Evolutionary conservation across 495 filamentous ascomycete genomes (phyloP).

Genomic region (Penicillium pancosmium): DNA sequence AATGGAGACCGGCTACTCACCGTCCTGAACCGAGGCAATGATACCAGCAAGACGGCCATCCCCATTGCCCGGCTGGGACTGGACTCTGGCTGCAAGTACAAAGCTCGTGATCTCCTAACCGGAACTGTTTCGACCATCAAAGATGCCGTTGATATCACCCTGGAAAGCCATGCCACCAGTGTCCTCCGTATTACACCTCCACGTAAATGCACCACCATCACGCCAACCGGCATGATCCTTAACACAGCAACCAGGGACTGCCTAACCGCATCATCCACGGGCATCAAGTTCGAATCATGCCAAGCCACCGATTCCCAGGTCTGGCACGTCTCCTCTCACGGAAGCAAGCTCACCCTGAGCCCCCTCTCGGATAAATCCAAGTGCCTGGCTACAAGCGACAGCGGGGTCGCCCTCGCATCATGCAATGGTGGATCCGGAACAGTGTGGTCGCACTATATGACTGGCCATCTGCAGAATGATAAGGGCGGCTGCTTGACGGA

Average conservation of each 20-base stretch:
- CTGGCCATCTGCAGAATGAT: slow-evolving; percentile 31
- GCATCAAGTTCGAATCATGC: slow-evolving; percentile 28
- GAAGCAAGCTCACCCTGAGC: slow-evolving; percentile 24
- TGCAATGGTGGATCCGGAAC: slow-evolving; percentile 20
- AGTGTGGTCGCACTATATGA: slow-evolving; percentile 30
- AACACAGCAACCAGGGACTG: slow-evolving; percentile 35
- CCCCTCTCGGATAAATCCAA: slow-evolving; percentile 25
- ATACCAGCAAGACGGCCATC: slow-evolving; percentile 18
- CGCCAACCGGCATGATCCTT: slow-evolving; percentile 38
- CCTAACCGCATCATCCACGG: slow-evolving; percentile 25
- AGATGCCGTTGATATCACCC: slow-evolving; percentile 19
- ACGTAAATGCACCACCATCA: slow-evolving; percentile 16
- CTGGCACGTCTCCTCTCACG: slow-evolving; percentile 26
- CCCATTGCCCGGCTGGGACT: slow-evolving; percentile 28
- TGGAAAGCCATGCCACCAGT: slow-evolving; percentile 33
- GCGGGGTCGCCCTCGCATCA: slow-evolving; percentile 10
- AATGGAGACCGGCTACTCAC: slow-evolving; percentile 37
- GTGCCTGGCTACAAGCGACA: slow-evolving; percentile 22
- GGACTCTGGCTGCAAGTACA: slow-evolving; percentile 20
- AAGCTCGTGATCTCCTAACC: slow-evolving; percentile 26
- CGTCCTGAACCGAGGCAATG: slow-evolving; percentile 35
- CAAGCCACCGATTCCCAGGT: slow-evolving; percentile 28
- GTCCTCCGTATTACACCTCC: slow-evolving; percentile 30
- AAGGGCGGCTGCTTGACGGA: slow-evolving; percentile 28
- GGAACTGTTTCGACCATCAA: slow-evolving; percentile 15